Conservation (phyloP, 2,329 filamentous ascomycete genomes). For the Ophioceras dolichostomum region DNA sequence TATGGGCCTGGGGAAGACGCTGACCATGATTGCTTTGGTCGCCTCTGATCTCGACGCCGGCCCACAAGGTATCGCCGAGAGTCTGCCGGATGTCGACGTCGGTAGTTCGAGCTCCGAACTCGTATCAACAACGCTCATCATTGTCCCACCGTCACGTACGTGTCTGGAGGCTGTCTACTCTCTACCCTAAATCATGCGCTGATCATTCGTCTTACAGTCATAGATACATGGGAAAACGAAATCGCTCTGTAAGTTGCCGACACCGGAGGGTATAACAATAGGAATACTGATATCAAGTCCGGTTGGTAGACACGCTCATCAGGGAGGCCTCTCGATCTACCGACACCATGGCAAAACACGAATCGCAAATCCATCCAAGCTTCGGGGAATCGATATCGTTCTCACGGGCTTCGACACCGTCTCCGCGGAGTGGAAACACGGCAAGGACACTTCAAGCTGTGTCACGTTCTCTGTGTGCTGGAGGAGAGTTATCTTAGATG, state of each 20-base stretch:
- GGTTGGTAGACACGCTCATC: too few relatives aligned
- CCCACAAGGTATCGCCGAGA: background rate
- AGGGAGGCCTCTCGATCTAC: too few relatives aligned
- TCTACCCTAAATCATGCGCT: background rate
- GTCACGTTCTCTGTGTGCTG: slow-evolving; percentile 21
- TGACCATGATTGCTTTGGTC: slow-evolving; percentile 27
- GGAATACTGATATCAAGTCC: too few relatives aligned
- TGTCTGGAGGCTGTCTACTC: too few relatives aligned
- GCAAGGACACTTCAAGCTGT: background rate
- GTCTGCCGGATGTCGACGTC: background rate
- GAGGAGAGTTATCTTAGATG: slow-evolving; percentile 26
- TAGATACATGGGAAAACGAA: slow-evolving; percentile 26
- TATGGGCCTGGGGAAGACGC: slow-evolving; percentile 33
- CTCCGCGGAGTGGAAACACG: slow-evolving; percentile 18
- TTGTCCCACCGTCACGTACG: background rate
- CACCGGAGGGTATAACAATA: too few relatives aligned
- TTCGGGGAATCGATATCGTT: slow-evolving; percentile 14
- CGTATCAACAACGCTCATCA: background rate
- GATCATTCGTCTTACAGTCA: slow-evolving; percentile 13
- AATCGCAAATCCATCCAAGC: slow-evolving; percentile 5
- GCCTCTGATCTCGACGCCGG: slow-evolving; percentile 14
- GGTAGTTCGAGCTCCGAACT: too few relatives aligned
- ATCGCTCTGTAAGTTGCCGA: slow-evolving; percentile 13
- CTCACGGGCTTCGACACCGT: slow-evolving; percentile 30
- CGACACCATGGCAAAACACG: slow-evolving; percentile 18